Percentiles rank a stretch among this genome's conserved stretches.
Evolutionary conservation across 306 rosid species (phyloP).

Genomic region (Fragaria vesca): DNA sequence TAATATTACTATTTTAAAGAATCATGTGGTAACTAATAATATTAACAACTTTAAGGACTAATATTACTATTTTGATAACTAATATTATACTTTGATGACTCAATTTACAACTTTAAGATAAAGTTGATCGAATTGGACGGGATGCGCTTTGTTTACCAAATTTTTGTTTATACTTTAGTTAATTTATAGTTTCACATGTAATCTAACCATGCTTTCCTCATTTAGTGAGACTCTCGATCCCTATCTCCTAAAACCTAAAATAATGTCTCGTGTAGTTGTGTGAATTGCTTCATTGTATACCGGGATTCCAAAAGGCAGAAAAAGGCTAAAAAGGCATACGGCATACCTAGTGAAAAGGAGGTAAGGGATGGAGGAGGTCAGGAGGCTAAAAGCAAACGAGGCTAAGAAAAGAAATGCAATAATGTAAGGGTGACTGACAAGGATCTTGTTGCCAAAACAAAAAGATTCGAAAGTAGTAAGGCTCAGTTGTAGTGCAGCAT

Average conservation of each 20-base stretch:
- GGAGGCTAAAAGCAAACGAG: not conserved
- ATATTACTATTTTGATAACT: no score
- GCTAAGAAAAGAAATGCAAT: not conserved
- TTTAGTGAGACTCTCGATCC: no score
- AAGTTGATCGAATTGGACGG: no score
- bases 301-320: not conserved
- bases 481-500: slow-evolving; percentile 9
- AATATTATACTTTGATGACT: no score
- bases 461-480: slow-evolving; percentile 2
- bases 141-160: no score
- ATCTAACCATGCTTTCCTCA: no score
- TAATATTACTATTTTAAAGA: no score
- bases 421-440: slow-evolving; percentile 10
- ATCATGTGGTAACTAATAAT: no score
- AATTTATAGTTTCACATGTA: no score
- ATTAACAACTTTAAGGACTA: no score
- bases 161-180: no score
- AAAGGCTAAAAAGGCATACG: not conserved
- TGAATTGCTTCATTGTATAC: not conserved
- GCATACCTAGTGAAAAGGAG: slow-evolving; percentile 6
- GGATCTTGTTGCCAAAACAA: slow-evolving; percentile 3
- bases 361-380: not conserved
- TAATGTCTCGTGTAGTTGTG: not conserved
- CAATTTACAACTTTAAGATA: no score
- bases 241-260: not conserved